Conservation (phyloP, 2,329 filamentous ascomycete genomes). For the Gremmenia infestans region DNA sequence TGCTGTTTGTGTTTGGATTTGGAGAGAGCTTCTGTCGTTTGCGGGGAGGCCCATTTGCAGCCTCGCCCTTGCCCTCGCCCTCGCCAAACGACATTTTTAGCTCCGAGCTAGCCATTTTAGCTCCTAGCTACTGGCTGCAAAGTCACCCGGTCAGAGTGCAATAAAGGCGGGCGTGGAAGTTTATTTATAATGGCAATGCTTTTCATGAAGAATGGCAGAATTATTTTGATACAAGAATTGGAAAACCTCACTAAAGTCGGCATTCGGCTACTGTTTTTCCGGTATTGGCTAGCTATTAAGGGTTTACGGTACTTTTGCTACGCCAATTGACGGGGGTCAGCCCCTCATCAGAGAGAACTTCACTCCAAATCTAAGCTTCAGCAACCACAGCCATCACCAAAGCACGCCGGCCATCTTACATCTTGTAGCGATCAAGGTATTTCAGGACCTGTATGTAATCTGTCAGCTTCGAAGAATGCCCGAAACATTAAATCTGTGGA, state of each 20-base stretch:
- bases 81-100: not conserved
- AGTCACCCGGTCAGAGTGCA: not conserved
- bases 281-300: not conserved
- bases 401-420: not conserved
- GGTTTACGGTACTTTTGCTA: not conserved
- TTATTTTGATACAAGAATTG: not conserved
- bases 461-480: no score
- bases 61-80: not conserved
- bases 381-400: not conserved
- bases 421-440: not conserved
- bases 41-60: constrained; percentile 13
- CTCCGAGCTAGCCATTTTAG: constrained; percentile 19
- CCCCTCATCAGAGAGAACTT: not conserved
- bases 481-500: no score
- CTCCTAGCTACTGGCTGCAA: no score
- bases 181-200: not conserved
- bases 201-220: not conserved
- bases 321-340: no score
- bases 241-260: not conserved
- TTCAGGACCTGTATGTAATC: constrained; percentile 1
- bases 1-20: not conserved
- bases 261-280: not conserved
- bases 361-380: not conserved
- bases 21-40: constrained; percentile 19
- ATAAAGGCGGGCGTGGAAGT: not conserved